A percentile compares a stretch with the other conserved stretches of the same genome.
Evolutionary conservation across 2,329 filamentous ascomycete species (phyloP).

Genomic region (Exophiala phaeomuriformis): DNA sequence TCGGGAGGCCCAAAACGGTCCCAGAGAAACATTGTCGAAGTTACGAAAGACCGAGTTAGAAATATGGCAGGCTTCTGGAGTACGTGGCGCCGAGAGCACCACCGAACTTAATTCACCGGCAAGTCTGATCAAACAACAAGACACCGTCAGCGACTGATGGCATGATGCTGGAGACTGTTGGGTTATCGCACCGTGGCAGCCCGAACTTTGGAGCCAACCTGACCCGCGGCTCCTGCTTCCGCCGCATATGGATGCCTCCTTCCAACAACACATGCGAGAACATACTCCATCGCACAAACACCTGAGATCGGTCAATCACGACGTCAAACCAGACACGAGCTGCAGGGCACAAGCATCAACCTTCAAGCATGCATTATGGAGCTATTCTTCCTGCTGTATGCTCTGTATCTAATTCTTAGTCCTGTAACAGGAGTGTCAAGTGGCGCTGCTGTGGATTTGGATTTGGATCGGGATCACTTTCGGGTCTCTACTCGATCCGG

Average conservation of each 20-base stretch:
- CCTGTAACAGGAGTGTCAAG: neutral
- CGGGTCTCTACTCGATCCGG: slow-evolving; percentile 49
- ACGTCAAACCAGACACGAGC: neutral
- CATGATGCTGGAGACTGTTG: too few species aligned
- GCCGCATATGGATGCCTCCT: too few species aligned
- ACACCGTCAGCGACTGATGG: neutral
- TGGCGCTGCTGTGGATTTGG: neutral
- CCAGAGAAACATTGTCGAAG: slow-evolving; percentile 14
- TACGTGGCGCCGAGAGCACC: slow-evolving; percentile 2
- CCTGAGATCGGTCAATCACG: too few species aligned
- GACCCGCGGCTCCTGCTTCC: too few species aligned
- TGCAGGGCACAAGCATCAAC: neutral
- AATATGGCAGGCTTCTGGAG: slow-evolving; percentile 14
- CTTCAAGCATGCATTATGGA: slow-evolving; percentile 1
- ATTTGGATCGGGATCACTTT: slow-evolving; percentile 31
- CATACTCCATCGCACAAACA: too few species aligned
- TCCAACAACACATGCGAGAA: too few species aligned
- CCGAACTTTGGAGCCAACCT: too few species aligned
- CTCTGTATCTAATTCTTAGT: neutral
- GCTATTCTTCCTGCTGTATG: neutral
- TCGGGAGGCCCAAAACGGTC: neutral
- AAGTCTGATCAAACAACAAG: neutral
- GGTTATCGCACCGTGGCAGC: too few species aligned
- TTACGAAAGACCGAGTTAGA: slow-evolving; percentile 18
- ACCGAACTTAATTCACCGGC: neutral